phyloP scores from a whole-genome alignment of 306 rosid genomes.

The Citrullus colocynthis region DNA sequence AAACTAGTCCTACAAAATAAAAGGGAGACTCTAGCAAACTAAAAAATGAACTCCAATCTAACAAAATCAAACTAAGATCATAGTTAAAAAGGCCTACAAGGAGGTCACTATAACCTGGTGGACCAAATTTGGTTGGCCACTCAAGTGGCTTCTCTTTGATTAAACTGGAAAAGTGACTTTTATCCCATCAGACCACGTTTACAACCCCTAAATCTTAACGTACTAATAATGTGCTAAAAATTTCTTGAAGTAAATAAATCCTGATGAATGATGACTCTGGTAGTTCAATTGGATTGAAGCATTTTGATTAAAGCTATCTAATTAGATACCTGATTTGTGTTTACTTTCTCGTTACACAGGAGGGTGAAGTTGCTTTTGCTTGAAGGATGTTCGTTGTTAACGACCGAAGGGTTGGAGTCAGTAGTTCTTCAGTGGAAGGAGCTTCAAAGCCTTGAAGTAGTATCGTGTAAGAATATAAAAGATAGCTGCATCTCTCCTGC shows the following conservation, averaged over 20 bases:
- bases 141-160: not conserved
- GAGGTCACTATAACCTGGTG: not conserved
- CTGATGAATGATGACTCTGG: not conserved
- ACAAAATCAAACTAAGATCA: too few relatives aligned
- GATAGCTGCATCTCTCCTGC: conserved; percentile 29
- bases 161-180: not conserved
- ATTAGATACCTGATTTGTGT: not conserved
- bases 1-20: too few relatives aligned
- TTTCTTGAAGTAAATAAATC: not conserved
- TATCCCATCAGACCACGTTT: not conserved
- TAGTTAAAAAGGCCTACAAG: too few relatives aligned
- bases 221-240: not conserved
- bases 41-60: too few relatives aligned
- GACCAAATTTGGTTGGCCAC: conserved; percentile 2
- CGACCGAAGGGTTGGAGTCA: conserved; percentile 27
- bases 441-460: conserved; percentile 34
- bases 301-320: not conserved
- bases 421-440: conserved; percentile 39
- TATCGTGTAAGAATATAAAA: conserved; percentile 24
- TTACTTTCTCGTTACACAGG: conserved; percentile 7
- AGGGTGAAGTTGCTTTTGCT: conserved; percentile 25
- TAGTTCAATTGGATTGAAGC: not conserved
- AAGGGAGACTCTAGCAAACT: too few relatives aligned
- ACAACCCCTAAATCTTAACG: not conserved
- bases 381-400: conserved; percentile 34